phyloP scores from a whole-genome alignment of 2,329 filamentous ascomycete species.

The Aspergillus texensis region DNA sequence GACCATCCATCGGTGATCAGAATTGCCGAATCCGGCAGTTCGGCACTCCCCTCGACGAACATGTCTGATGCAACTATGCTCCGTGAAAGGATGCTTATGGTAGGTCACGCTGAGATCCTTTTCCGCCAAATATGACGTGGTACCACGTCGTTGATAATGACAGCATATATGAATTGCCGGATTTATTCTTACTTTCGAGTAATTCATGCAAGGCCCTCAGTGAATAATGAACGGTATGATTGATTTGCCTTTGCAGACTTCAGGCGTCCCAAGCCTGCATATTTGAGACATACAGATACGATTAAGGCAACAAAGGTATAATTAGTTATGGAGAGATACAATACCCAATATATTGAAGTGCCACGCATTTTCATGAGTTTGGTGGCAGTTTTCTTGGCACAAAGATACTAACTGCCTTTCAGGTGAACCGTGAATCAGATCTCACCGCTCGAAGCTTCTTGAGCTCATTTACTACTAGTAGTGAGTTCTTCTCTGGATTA shows the following conservation, averaged over 20 bases:
- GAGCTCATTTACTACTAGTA: too few relatives aligned
- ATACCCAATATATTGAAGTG: neutral
- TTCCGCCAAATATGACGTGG: neutral
- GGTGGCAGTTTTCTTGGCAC: neutral
- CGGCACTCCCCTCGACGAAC: neutral
- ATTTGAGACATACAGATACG: conserved; percentile 1
- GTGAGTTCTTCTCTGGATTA: neutral
- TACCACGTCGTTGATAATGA: neutral
- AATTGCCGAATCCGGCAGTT: neutral
- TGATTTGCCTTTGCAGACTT: neutral
- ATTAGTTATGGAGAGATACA: neutral
- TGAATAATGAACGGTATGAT: neutral
- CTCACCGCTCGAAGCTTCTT: neutral
- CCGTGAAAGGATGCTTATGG: too few relatives aligned
- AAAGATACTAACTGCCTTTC: neutral
- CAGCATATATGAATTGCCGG: neutral
- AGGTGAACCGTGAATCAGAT: neutral
- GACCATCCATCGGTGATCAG: neutral
- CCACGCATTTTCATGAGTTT: neutral
- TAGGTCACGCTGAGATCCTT: neutral
- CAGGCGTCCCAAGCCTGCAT: neutral
- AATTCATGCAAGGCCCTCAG: neutral
- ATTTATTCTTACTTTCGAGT: neutral
- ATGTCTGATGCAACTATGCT: neutral
- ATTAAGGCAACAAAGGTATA: neutral